Evolutionary conservation across 768 basidiomycete species (phyloP).

Genomic region (Auricularia cornea): DNA sequence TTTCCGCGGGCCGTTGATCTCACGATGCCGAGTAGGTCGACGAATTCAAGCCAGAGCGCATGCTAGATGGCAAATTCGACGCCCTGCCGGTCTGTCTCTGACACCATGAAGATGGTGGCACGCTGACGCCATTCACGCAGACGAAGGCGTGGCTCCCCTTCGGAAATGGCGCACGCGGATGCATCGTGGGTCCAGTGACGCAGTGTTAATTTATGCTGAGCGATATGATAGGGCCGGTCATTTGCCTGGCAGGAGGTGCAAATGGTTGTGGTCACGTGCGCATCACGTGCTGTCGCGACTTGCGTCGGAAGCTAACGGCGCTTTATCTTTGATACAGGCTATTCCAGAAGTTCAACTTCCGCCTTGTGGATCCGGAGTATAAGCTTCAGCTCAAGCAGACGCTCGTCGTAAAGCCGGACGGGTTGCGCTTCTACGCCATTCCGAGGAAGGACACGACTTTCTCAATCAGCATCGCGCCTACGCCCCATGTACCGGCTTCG

Average conservation of each 20-base stretch:
- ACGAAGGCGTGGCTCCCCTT: slow-evolving; percentile 38
- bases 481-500: neutral
- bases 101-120: neutral
- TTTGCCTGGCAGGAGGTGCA: slow-evolving; percentile 42
- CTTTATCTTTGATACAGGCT: slow-evolving; percentile 31
- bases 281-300: neutral
- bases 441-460: slow-evolving; percentile 19
- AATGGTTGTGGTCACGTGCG: slow-evolving; percentile 38
- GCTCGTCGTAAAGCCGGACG: slow-evolving; percentile 39
- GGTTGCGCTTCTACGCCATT: slow-evolving; percentile 32
- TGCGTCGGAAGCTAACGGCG: neutral
- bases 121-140: slow-evolving; percentile 15
- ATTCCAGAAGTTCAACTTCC: slow-evolving; percentile 40
- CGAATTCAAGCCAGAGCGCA: slow-evolving; percentile 39
- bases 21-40: no score
- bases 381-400: slow-evolving; percentile 36
- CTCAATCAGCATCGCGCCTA: neutral
- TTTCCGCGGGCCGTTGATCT: no score
- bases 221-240: slow-evolving; percentile 29
- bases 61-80: slow-evolving; percentile 42
- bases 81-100: slow-evolving; percentile 34
- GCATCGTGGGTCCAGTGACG: slow-evolving; percentile 9
- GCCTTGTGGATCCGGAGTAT: slow-evolving; percentile 35
- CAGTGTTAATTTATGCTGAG: slow-evolving; percentile 15
- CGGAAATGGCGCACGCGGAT: slow-evolving; percentile 20